Conservation (phyloP, 495 filamentous ascomycete species). For the Hypomontagnella submonticulosa region DNA sequence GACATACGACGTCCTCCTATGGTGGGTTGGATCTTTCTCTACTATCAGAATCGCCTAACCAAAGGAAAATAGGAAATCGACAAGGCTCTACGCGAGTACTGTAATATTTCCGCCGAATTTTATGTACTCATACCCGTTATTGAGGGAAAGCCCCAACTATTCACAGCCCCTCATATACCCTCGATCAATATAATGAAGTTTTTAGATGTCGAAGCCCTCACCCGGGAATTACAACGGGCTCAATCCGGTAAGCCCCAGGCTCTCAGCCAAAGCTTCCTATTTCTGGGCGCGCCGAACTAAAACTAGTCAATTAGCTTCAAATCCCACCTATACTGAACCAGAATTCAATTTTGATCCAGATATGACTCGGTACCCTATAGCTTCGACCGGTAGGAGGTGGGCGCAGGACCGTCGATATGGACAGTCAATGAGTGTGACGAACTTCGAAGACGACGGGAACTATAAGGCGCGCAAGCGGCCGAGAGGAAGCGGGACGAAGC, state of each 20-base stretch:
- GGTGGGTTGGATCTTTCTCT: conserved; percentile 24
- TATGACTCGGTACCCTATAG: conserved; percentile 19
- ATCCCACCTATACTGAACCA: conserved; percentile 27
- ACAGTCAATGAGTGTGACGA: conserved; percentile 23
- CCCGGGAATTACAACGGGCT: conserved; percentile 31
- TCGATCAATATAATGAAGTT: conserved; percentile 44
- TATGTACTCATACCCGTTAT: conserved; percentile 53
- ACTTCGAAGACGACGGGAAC: conserved; percentile 43
- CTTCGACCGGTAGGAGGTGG: conserved; percentile 16
- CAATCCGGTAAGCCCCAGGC: conserved; percentile 34
- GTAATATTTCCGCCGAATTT: conserved; percentile 49
- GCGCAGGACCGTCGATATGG: conserved; percentile 26
- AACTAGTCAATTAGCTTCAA: conserved; percentile 18
- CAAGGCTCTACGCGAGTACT: conserved; percentile 53
- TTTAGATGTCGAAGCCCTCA: conserved; percentile 48
- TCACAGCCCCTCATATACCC: conserved; percentile 46
- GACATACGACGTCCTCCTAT: conserved; percentile 40
- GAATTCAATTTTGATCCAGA: conserved; percentile 37
- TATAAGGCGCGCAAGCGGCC: conserved; percentile 51
- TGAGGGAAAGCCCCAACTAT: conserved; percentile 48
- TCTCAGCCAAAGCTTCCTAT: not conserved
- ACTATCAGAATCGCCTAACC: conserved; percentile 15
- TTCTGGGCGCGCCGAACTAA: conserved; percentile 20
- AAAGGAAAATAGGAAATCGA: conserved; percentile 50
- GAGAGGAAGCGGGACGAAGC: conserved; percentile 44